Conservation (phyloP, 352 stramenopile genomes). For the Globisporangium middletonii region DNA sequence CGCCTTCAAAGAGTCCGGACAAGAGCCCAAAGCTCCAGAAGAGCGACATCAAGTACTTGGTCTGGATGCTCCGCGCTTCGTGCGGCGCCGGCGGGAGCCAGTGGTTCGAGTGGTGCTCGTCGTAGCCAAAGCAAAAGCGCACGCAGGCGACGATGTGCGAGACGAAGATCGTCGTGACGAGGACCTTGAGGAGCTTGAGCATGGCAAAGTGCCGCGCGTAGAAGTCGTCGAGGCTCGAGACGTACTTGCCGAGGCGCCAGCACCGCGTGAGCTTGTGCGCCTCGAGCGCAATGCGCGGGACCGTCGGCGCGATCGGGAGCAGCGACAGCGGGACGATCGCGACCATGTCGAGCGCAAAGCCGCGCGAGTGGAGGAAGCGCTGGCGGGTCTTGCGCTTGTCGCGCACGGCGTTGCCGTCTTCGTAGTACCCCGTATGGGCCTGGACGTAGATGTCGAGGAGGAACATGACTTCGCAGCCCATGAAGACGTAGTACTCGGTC, state of each 20-base stretch:
- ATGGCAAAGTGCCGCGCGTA: conserved; percentile 48
- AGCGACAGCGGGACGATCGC: conserved; percentile 38
- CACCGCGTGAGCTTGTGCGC: conserved; percentile 50
- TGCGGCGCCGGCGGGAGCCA: conserved; percentile 18
- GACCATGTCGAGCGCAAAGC: conserved; percentile 38
- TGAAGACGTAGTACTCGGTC: neutral
- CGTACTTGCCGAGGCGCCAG: conserved; percentile 36
- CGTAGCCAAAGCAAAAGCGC: conserved; percentile 32
- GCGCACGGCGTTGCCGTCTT: conserved; percentile 42
- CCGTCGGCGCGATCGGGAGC: conserved; percentile 1
- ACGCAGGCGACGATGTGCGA: conserved; percentile 46
- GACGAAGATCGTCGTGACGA: conserved; percentile 29
- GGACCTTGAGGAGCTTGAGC: conserved; percentile 46
- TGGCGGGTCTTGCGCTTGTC: conserved; percentile 29
- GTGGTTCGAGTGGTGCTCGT: conserved; percentile 6
- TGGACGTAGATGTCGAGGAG: conserved; percentile 47
- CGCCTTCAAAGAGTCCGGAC: conserved; percentile 44
- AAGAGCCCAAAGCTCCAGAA: conserved; percentile 59
- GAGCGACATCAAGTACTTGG: conserved; percentile 30
- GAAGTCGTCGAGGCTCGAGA: conserved; percentile 44
- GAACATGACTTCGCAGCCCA: conserved; percentile 33
- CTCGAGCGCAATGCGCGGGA: conserved; percentile 20
- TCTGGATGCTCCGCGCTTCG: conserved; percentile 5
- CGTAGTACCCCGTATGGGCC: conserved; percentile 53
- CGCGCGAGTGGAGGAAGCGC: conserved; percentile 36